Evolutionary conservation across 2,329 filamentous ascomycete species (phyloP), one percentile per base, ranked within the genome.

Genomic region (Xylariaceae sp.): DNA sequence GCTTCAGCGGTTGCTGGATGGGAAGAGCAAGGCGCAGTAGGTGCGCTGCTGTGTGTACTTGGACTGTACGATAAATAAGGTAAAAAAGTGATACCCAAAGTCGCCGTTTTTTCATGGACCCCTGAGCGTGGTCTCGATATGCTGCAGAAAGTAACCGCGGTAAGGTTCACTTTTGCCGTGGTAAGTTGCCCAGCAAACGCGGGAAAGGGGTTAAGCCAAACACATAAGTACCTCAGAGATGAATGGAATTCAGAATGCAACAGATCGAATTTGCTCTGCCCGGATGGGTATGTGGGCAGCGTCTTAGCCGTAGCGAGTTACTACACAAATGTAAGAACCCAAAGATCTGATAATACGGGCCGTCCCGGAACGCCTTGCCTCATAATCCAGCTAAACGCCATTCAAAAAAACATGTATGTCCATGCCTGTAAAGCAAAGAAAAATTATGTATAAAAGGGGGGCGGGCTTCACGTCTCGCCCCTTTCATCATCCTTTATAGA

Each of bases 1-100:
- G 2, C 70, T 90, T 48, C 79, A 76, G 68, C 82, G 83, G 65
- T 72, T 94, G 57, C 77, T 81, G 1, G 87, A 89, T 57, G 75
- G 74, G 61, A 73, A 66, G 11, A 60, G 53, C 42, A 62, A 54
- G 44, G 56, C 17, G 35, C 56, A 60, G 51, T 53, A 57, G 37
- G 11, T 8, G 11, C 23, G 4, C 13, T 48, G 11, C 7, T 11
- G 13, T 35, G 13, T 35, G 15, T 52, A 57, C 23, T 23, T 54
- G 53, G 54, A 56, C 17, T 55, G 35, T 51, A 54, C 9, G 17
- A 60, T 53, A 61, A 8, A 30, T 5, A 30, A 13, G n/a, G 15
- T 57, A 58, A 51, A 47, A 35, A 15, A 18, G 54, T 59, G 63
- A 65, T 65, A 65, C 63, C 63, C 62, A 55, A 55, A 53, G 51